Evolutionary conservation across 2,329 filamentous ascomycete genomes (phyloP).

Genomic region (Emmonsia crescens): DNA sequence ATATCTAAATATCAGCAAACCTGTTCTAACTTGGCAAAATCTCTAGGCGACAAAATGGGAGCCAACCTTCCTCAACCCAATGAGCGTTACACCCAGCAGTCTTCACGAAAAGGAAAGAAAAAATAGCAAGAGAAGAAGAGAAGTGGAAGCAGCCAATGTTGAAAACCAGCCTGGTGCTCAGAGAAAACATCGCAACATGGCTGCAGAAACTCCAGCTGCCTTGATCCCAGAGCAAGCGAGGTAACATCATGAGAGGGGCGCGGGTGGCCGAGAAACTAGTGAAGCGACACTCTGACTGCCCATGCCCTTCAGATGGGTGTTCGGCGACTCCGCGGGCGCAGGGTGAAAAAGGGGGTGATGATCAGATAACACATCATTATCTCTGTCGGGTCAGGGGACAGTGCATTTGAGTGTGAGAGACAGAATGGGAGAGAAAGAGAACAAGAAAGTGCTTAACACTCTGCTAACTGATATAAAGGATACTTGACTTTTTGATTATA

Average conservation of each 20-base stretch:
- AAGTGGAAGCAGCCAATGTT: not conserved
- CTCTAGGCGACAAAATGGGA: no score
- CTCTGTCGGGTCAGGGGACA: not conserved
- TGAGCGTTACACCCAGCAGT: no score
- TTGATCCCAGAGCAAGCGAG: not conserved
- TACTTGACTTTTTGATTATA: no score
- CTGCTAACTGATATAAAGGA: no score
- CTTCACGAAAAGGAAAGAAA: no score
- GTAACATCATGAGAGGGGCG: not conserved
- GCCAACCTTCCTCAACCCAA: no score
- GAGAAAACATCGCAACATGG: no score
- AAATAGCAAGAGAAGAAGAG: not conserved
- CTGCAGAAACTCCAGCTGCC: not conserved
- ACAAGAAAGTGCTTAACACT: slow-evolving; percentile 20
- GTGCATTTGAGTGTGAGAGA: slow-evolving; percentile 4
- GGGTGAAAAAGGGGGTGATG: not conserved
- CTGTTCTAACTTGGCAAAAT: no score
- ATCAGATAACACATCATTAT: slow-evolving; percentile 5
- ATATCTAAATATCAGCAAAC: no score
- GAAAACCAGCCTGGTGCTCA: no score
- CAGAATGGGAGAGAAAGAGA: slow-evolving; percentile 12
- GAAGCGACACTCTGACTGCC: not conserved
- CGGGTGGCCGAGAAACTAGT: not conserved
- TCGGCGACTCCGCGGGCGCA: not conserved
- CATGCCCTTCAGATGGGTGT: not conserved